Conservation (phyloP, 2,329 filamentous ascomycete genomes). For the Pyrenochaeta sp. region DNA sequence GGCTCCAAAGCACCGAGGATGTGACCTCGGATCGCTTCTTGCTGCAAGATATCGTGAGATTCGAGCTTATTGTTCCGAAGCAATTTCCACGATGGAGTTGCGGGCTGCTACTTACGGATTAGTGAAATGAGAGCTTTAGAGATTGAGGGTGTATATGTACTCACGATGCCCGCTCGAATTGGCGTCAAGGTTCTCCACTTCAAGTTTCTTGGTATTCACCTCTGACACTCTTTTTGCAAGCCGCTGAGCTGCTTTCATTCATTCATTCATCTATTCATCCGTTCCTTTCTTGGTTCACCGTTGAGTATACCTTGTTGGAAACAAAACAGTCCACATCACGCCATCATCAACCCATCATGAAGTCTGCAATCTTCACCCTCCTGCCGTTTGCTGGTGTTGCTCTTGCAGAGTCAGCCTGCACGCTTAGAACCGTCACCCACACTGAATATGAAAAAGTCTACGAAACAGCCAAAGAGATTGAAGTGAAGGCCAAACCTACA, state of each 20-base stretch:
- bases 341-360: conserved; percentile 31
- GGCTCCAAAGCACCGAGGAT: conserved; percentile 8
- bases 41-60: conserved; percentile 13
- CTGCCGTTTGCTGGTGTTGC: conserved; percentile 35
- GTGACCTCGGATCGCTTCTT: too few species aligned
- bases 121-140: conserved; percentile 20
- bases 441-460: conserved; percentile 18
- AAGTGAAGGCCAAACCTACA: conserved; percentile 4
- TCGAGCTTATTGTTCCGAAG: conserved; percentile 24
- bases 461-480: conserved; percentile 7
- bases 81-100: conserved; percentile 30
- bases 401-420: conserved; percentile 32
- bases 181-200: conserved; percentile 13
- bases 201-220: conserved; percentile 13
- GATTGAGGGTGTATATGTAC: conserved; percentile 23
- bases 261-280: conserved; percentile 15
- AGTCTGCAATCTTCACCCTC: conserved; percentile 33
- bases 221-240: conserved; percentile 32
- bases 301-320: too few species aligned
- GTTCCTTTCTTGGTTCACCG: too few species aligned
- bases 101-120: conserved; percentile 16
- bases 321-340: too few species aligned
- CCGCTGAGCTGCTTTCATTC: conserved; percentile 39
- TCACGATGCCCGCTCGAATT: conserved; percentile 8
- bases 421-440: conserved; percentile 24